These are phyloP conservation scores for Backusella psychrophila DNA, from an alignment of 192 early-diverging fungal species.

Conservation along the genomic window DNA sequence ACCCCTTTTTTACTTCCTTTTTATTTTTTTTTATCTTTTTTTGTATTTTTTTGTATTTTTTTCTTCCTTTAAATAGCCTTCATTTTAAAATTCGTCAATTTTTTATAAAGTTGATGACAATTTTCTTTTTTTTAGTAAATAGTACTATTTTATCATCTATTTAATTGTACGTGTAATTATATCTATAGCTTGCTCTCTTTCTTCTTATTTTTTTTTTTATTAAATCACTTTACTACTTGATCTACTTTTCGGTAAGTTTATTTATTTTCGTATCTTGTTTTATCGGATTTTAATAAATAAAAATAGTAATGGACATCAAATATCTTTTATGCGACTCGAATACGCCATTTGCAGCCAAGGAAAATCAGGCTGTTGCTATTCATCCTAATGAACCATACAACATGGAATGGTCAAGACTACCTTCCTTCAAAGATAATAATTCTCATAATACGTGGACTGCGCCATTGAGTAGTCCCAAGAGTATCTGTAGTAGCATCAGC, in stretches of 20 bases:
- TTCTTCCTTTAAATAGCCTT: slow-evolving; percentile 2
- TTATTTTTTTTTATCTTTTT: slow-evolving; percentile 10
- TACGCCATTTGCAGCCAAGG: neutral
- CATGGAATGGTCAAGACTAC: neutral
- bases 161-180: slow-evolving; percentile 8
- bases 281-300: neutral
- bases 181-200: neutral
- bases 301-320: slow-evolving; percentile 4
- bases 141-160: neutral
- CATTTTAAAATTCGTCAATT: neutral
- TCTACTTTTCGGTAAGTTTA: neutral
- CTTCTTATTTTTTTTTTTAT: neutral
- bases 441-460: neutral
- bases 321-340: slow-evolving; percentile 16
- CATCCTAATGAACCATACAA: neutral
- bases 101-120: neutral
- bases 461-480: slow-evolving; percentile 5
- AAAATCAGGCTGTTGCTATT: neutral
- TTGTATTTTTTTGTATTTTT: neutral
- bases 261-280: neutral
- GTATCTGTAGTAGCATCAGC: slow-evolving; percentile 15
- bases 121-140: slow-evolving; percentile 5
- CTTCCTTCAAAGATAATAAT: neutral
- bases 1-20: slow-evolving; percentile 3
- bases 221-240: neutral